Evolutionary conservation across 768 basidiomycete species (phyloP).

Genomic region (Podaxis sp.): DNA sequence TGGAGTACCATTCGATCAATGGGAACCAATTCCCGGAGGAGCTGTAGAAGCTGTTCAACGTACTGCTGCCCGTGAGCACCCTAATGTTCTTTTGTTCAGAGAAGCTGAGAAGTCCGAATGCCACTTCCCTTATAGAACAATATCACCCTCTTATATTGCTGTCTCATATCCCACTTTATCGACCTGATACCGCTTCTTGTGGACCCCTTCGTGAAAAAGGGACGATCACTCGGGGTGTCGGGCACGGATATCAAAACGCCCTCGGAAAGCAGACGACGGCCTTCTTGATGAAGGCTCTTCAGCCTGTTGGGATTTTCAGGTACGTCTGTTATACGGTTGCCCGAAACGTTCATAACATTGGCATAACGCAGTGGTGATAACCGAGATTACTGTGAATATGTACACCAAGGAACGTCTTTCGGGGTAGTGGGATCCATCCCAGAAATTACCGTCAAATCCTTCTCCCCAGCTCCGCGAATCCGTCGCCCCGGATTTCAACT

Average conservation of each 20-base stretch:
- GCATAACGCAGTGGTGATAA: conserved; percentile 67
- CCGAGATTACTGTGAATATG: conserved; percentile 84
- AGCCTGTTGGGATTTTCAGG: conserved; percentile 72
- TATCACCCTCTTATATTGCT: conserved; percentile 60
- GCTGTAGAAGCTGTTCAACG: conserved; percentile 57
- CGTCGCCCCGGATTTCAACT: conserved; percentile 81
- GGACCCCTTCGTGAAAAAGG: conserved; percentile 74
- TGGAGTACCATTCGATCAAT: conserved; percentile 46
- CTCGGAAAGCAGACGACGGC: conserved; percentile 74
- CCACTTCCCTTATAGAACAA: conserved; percentile 17
- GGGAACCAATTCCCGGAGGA: conserved; percentile 50
- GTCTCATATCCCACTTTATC: conserved; percentile 80
- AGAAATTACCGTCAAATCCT: conserved; percentile 87
- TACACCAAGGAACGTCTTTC: conserved; percentile 19
- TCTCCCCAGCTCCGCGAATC: conserved; percentile 73
- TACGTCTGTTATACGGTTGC: conserved; percentile 18
- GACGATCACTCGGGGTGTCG: conserved; percentile 69
- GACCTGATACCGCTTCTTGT: conserved; percentile 70
- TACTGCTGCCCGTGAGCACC: conserved; percentile 33
- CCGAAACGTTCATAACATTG: not conserved
- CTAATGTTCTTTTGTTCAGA: not conserved
- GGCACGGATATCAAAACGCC: conserved; percentile 78
- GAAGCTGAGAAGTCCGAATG: conserved; percentile 3
- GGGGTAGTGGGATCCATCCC: conserved; percentile 34
- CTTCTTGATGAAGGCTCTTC: conserved; percentile 66